Conservation (phyloP, 2,329 filamentous ascomycete species). For the Thyridium curvatum region DNA sequence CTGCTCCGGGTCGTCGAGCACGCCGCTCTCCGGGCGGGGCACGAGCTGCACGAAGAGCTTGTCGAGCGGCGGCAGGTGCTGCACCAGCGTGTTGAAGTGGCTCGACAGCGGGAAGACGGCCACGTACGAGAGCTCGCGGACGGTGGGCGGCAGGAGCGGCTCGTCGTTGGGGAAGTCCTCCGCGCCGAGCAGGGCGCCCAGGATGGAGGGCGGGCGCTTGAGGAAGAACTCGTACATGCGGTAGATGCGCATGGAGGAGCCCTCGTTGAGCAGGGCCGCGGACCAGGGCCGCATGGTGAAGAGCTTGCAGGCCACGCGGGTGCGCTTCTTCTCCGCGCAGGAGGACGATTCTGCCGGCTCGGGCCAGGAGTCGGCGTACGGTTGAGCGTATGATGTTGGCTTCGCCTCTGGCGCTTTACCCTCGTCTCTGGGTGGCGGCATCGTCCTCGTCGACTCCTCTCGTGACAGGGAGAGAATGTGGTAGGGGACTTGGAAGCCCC, state of each 20-base stretch:
- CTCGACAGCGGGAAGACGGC: slow-evolving; percentile 61
- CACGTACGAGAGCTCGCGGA: slow-evolving; percentile 51
- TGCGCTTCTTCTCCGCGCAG: not conserved
- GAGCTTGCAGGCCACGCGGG: slow-evolving; percentile 28
- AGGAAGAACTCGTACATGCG: slow-evolving; percentile 66
- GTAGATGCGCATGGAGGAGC: slow-evolving; percentile 66
- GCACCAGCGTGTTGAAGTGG: slow-evolving; percentile 47
- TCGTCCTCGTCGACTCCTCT: slow-evolving; percentile 1
- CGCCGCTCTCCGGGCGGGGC: slow-evolving; percentile 23
- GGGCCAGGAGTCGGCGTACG: not conserved
- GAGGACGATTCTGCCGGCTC: not conserved
- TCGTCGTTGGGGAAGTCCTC: slow-evolving; percentile 29
- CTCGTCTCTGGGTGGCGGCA: not conserved
- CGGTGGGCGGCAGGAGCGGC: slow-evolving; percentile 28
- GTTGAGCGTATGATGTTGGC: not conserved
- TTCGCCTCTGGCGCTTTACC: not conserved
- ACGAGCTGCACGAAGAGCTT: slow-evolving; percentile 47
- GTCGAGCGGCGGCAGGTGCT: slow-evolving; percentile 42
- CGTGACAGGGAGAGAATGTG: slow-evolving; percentile 51
- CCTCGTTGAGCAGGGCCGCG: slow-evolving; percentile 64
- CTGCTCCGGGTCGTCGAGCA: slow-evolving; percentile 26
- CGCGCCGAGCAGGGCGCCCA: slow-evolving; percentile 43
- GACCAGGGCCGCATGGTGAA: slow-evolving; percentile 60
- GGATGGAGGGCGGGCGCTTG: slow-evolving; percentile 55
- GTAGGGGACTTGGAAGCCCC: slow-evolving; percentile 57